Evolutionary conservation across 2,329 filamentous ascomycete genomes (phyloP).

Genomic region (Paecilomyces sp.): DNA sequence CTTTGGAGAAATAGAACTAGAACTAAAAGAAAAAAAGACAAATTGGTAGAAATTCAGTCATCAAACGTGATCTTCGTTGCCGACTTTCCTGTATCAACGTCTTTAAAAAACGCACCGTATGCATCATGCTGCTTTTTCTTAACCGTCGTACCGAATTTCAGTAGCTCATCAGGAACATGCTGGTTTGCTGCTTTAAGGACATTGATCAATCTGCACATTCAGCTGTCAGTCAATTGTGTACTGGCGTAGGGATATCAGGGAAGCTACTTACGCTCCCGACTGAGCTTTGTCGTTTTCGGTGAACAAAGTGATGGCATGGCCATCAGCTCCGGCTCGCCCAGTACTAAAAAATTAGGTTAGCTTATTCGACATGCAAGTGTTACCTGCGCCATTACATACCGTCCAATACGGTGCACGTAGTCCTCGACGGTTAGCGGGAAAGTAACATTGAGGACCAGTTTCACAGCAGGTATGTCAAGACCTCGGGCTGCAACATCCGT

Average conservation of each 20-base stretch:
- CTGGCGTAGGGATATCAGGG: background rate
- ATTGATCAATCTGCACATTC: conserved; percentile 65
- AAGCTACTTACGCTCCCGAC: conserved; percentile 68
- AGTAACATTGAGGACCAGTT: conserved; percentile 88
- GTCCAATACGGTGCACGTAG: conserved; percentile 92
- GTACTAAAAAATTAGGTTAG: conserved; percentile 50
- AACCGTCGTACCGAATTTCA: conserved; percentile 96
- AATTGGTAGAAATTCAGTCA: conserved; percentile 22
- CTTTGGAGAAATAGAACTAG: conserved; percentile 10
- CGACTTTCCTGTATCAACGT: conserved; percentile 74
- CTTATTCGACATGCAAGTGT: conserved; percentile 5
- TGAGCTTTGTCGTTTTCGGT: conserved; percentile 91
- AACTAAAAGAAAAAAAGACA: conserved; percentile 13
- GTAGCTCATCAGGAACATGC: conserved; percentile 76
- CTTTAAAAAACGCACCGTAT: conserved; percentile 94
- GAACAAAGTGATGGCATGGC: conserved; percentile 86
- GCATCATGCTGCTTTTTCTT: conserved; percentile 98
- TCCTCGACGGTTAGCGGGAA: conserved; percentile 95
- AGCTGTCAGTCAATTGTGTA: conserved; percentile 8
- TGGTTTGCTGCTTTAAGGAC: conserved; percentile 92
- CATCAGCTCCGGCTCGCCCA: conserved; percentile 82
- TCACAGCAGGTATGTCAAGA: conserved; percentile 90
- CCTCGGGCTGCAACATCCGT: conserved; percentile 95
- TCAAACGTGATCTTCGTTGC: conserved; percentile 93
- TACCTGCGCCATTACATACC: conserved; percentile 19